Evolutionary conservation across 2,329 filamentous ascomycete genomes (phyloP).

Genomic region (Dactylellina cionopaga): DNA sequence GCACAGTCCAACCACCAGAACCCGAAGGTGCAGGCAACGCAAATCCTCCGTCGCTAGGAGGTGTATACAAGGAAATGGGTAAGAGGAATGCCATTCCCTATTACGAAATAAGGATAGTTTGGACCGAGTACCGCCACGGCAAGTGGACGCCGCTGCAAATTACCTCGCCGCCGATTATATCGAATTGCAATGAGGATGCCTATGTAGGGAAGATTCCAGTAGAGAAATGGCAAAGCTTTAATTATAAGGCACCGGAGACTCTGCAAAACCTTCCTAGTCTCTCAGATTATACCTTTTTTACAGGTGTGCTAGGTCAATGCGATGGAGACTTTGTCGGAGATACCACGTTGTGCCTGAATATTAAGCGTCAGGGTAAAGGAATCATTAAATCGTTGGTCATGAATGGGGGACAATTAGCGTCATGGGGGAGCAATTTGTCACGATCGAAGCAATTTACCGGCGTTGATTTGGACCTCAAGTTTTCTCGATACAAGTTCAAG

Average conservation of each 20-base stretch:
- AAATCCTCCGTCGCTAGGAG: background rate
- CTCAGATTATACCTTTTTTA: background rate
- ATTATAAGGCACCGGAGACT: background rate
- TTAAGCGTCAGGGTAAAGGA: background rate
- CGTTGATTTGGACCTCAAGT: background rate
- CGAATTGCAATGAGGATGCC: background rate
- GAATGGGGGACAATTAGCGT: background rate
- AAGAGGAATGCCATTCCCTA: background rate
- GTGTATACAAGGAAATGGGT: background rate
- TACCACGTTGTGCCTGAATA: background rate
- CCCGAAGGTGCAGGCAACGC: background rate
- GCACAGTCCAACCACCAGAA: background rate
- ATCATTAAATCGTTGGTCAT: background rate
- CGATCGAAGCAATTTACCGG: background rate
- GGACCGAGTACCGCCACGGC: background rate
- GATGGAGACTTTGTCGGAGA: background rate
- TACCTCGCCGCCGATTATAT: background rate
- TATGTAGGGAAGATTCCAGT: background rate
- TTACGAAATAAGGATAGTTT: background rate
- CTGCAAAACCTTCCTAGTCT: background rate
- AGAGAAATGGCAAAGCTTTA: background rate
- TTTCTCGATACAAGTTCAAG: background rate
- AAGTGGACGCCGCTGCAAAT: background rate
- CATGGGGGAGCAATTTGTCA: background rate
- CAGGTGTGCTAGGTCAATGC: background rate